Conservation (phyloP, 2,329 filamentous ascomycete genomes). For the Alternaria viburni region DNA sequence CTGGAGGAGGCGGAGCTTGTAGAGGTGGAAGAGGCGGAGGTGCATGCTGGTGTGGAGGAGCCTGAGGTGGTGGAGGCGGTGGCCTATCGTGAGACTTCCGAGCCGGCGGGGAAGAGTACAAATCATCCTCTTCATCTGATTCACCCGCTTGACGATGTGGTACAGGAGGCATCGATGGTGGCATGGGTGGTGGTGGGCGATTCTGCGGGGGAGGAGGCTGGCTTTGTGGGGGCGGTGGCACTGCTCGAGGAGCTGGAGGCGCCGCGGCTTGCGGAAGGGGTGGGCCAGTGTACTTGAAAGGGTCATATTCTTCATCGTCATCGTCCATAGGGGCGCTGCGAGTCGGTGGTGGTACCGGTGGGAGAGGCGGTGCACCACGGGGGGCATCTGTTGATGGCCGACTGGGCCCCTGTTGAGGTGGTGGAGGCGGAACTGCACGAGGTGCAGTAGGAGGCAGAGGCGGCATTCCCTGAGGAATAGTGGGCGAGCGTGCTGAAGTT, state of each 20-base stretch:
- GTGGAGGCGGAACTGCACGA: slow-evolving; percentile 61
- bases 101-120: slow-evolving; percentile 45
- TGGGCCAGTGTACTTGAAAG: slow-evolving; percentile 59
- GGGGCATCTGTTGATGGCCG: slow-evolving; percentile 73
- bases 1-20: slow-evolving; percentile 46
- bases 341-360: slow-evolving; percentile 71
- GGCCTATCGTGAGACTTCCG: slow-evolving; percentile 45
- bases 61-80: slow-evolving; percentile 46
- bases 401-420: slow-evolving; percentile 61
- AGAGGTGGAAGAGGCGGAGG: slow-evolving; percentile 49
- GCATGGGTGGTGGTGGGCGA: slow-evolving; percentile 39
- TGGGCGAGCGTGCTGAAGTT: slow-evolving; percentile 52
- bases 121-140: slow-evolving; percentile 46
- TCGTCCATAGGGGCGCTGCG: slow-evolving; percentile 35
- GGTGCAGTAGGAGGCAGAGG: slow-evolving; percentile 46
- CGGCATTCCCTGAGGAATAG: slow-evolving; percentile 42
- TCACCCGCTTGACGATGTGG: slow-evolving; percentile 35
- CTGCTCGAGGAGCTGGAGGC: slow-evolving; percentile 45
- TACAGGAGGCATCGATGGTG: slow-evolving; percentile 41
- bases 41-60: slow-evolving; percentile 40
- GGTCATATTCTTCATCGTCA: slow-evolving; percentile 72
- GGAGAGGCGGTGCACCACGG: slow-evolving; percentile 71
- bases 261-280: slow-evolving; percentile 10
- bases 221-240: slow-evolving; percentile 44
- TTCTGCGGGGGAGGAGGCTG: slow-evolving; percentile 43